Conservation (phyloP, 176 grass and related monocot genomes). For the Phoenix dactylifera region DNA sequence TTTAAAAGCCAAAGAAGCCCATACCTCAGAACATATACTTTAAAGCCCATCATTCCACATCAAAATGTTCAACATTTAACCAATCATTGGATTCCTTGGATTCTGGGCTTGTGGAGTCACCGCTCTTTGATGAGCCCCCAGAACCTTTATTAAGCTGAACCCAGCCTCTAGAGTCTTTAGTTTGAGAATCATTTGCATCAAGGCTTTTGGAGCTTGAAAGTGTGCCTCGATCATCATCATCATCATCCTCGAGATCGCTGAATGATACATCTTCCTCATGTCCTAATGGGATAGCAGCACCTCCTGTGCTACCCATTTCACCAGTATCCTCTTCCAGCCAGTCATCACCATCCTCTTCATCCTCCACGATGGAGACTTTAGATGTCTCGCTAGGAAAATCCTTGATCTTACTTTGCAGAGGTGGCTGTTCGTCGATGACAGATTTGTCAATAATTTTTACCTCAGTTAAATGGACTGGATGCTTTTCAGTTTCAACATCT, state of each 20-base stretch:
- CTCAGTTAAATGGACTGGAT: conserved; percentile 22
- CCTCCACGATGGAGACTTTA: neutral
- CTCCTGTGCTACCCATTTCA: conserved; percentile 8
- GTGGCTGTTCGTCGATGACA: conserved; percentile 43
- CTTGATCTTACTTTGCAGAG: conserved; percentile 14
- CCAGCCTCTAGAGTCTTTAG: conserved; percentile 16
- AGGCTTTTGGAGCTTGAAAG: conserved; percentile 5
- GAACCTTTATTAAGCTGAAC: conserved; percentile 32
- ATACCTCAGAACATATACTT: no score
- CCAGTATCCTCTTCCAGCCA: conserved; percentile 37
- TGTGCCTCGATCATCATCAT: conserved; percentile 9
- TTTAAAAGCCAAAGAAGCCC: no score
- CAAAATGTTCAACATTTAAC: conserved; percentile 18
- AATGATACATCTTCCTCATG: conserved; percentile 63
- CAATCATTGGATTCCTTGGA: conserved; percentile 25
- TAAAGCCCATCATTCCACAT: conserved; percentile 1
- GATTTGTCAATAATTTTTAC: conserved; percentile 61
- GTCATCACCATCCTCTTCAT: conserved; percentile 40
- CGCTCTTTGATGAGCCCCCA: conserved; percentile 9
- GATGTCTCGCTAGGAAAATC: neutral
- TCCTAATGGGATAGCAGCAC: conserved; percentile 21
- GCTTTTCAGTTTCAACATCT: conserved; percentile 34
- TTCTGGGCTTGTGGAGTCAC: conserved; percentile 17
- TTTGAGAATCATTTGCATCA: conserved; percentile 10
- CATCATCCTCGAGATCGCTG: conserved; percentile 55